Evolutionary conservation across 2,329 filamentous ascomycete species (phyloP).

Genomic region (Fusarium armeniacum): DNA sequence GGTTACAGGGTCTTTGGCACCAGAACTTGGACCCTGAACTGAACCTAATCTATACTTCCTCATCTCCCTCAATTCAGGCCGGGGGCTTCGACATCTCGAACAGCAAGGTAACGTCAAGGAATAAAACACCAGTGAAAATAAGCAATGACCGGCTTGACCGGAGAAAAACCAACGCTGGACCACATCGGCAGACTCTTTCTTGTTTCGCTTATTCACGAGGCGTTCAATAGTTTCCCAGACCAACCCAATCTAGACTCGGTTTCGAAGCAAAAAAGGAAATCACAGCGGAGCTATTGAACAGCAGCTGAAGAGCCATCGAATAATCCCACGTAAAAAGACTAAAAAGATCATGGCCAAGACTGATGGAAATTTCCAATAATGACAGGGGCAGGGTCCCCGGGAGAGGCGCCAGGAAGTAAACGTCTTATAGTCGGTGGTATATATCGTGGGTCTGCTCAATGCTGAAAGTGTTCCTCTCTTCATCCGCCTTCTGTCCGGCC

Average conservation of each 20-base stretch:
- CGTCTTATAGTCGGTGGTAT: not conserved
- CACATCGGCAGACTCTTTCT: not conserved
- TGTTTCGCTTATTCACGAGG: slow-evolving; percentile 3
- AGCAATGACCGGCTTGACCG: not conserved
- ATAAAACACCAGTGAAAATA: not conserved
- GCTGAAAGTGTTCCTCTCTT: not conserved
- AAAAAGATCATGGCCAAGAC: not conserved
- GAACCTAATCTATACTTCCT: not conserved
- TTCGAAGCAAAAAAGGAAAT: slow-evolving; percentile 3
- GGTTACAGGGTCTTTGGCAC: not conserved
- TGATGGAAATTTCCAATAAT: slow-evolving; percentile 13
- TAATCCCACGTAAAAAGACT: not conserved
- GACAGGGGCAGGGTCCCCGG: slow-evolving; percentile 4
- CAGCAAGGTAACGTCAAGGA: not conserved
- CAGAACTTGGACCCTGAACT: not conserved
- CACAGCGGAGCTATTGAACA: slow-evolving; percentile 15
- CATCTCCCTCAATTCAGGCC: not conserved
- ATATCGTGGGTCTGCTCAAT: slow-evolving; percentile 7
- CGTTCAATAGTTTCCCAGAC: slow-evolving; percentile 24
- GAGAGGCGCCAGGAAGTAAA: slow-evolving; percentile 14
- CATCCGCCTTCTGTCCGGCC: slow-evolving; percentile 7
- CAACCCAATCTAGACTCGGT: slow-evolving; percentile 17
- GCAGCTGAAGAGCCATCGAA: slow-evolving; percentile 14
- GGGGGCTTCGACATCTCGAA: not conserved
- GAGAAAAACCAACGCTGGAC: not conserved